Percentiles rank a stretch among this genome's conserved stretches.
Conservation (phyloP, 208 protist genomes). For the Zelonia costaricensis region DNA sequence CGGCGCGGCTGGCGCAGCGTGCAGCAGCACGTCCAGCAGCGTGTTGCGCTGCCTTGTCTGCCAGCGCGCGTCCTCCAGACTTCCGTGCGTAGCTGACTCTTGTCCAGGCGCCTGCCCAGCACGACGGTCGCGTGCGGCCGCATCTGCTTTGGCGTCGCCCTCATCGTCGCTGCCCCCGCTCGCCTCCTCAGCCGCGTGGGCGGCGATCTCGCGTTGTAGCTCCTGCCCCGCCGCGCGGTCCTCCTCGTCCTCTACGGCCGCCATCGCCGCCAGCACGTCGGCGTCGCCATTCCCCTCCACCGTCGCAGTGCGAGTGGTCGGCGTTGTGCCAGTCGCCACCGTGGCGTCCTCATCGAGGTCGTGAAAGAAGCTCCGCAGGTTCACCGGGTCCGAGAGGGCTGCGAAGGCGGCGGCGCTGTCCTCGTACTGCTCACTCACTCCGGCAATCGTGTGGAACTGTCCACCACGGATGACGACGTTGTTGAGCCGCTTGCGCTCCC, state of each 20-base stretch:
- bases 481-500: slow-evolving; percentile 94
- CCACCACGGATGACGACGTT: slow-evolving; percentile 96
- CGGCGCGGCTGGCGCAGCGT: neutral
- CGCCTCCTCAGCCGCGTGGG: slow-evolving; percentile 52
- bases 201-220: slow-evolving; percentile 60
- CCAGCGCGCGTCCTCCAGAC: neutral
- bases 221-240: slow-evolving; percentile 63
- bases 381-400: slow-evolving; percentile 66
- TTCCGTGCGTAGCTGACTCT: neutral
- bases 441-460: slow-evolving; percentile 87
- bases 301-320: neutral
- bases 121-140: no score
- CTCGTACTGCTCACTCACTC: slow-evolving; percentile 49
- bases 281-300: neutral
- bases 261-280: slow-evolving; percentile 66
- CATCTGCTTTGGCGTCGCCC: slow-evolving; percentile 4
- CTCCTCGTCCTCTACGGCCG: slow-evolving; percentile 76
- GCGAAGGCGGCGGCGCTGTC: slow-evolving; percentile 73
- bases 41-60: neutral
- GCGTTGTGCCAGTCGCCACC: slow-evolving; percentile 16
- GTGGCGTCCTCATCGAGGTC: slow-evolving; percentile 86
- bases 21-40: slow-evolving; percentile 7
- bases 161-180: slow-evolving; percentile 37
- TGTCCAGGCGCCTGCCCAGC: neutral
- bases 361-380: slow-evolving; percentile 88